Percentiles rank a stretch among this genome's conserved stretches.
Conservation (phyloP, 2,329 filamentous ascomycete species). For the Tolypocladium pustulatum region DNA sequence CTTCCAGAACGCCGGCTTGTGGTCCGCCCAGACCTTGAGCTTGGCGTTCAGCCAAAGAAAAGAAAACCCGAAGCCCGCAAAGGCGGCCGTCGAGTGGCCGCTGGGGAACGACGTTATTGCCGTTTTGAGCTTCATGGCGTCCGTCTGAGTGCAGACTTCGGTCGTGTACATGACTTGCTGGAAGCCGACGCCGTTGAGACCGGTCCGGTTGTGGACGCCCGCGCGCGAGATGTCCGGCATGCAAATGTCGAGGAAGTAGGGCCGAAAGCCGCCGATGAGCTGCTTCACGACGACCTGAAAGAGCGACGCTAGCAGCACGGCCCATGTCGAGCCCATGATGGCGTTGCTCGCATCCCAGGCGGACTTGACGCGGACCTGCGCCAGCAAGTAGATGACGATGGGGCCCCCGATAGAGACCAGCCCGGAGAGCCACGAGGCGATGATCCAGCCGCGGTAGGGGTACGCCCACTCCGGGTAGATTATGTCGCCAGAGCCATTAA, state of each 20-base stretch:
- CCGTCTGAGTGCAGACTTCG: constrained; percentile 47
- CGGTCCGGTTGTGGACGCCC: constrained; percentile 26
- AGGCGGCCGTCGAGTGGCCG: constrained; percentile 56
- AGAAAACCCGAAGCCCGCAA: constrained; percentile 52
- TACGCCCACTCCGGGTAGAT: constrained; percentile 56
- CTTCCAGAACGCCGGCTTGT: constrained; percentile 59
- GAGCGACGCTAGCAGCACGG: constrained; percentile 46
- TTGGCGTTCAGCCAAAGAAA: constrained; percentile 63
- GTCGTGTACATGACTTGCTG: constrained; percentile 52
- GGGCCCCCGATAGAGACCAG: constrained; percentile 47
- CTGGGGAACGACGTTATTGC: constrained; percentile 57
- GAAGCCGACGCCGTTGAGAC: constrained; percentile 38
- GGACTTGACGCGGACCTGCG: constrained; percentile 46
- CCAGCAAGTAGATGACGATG: constrained; percentile 42
- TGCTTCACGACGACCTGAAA: constrained; percentile 59
- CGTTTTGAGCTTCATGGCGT: constrained; percentile 45
- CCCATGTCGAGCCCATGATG: constrained; percentile 49
- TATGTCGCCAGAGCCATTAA: constrained; percentile 45
- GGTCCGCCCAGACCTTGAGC: constrained; percentile 58
- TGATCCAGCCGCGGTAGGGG: constrained; percentile 49
- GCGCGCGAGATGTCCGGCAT: constrained; percentile 40
- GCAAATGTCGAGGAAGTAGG: constrained; percentile 55
- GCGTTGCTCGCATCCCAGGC: constrained; percentile 54
- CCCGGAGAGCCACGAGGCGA: constrained; percentile 48
- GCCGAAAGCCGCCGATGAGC: constrained; percentile 52